These are phyloP conservation scores for Lecanicillium sp. DNA, from an alignment of 2,329 filamentous ascomycete species.

Conservation along the genomic window DNA sequence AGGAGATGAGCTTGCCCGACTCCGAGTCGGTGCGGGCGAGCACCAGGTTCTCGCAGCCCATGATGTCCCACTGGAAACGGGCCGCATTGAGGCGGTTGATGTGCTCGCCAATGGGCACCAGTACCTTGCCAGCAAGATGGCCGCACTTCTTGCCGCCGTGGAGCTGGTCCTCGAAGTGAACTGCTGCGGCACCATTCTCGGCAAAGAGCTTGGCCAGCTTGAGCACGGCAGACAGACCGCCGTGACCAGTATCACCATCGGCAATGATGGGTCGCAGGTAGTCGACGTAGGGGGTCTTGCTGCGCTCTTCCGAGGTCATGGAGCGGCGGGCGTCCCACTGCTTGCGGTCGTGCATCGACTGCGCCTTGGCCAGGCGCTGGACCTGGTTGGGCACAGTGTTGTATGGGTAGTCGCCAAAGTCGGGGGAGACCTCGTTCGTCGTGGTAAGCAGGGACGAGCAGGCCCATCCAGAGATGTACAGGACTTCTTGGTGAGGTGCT, in stretches of 20 bases:
- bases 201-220: slow-evolving; percentile 97
- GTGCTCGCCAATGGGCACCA: slow-evolving; percentile 90
- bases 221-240: slow-evolving; percentile 83
- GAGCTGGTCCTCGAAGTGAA: slow-evolving; percentile 96
- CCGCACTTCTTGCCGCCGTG: slow-evolving; percentile 98
- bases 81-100: slow-evolving; percentile 90
- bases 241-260: slow-evolving; percentile 93
- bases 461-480: slow-evolving; percentile 96
- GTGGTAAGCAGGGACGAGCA: slow-evolving; percentile 88
- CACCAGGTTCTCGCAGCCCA: slow-evolving; percentile 91
- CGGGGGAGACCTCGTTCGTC: slow-evolving; percentile 94
- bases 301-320: slow-evolving; percentile 65
- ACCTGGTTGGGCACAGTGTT: slow-evolving; percentile 99
- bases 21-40: slow-evolving; percentile 95
- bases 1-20: slow-evolving; percentile 83
- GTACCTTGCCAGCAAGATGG: slow-evolving; percentile 89
- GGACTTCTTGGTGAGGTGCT: slow-evolving; percentile 87
- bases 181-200: slow-evolving; percentile 90
- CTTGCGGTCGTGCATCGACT: slow-evolving; percentile 93
- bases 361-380: slow-evolving; percentile 89
- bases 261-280: slow-evolving; percentile 93
- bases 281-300: slow-evolving; percentile 74
- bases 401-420: slow-evolving; percentile 98
- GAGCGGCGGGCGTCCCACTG: slow-evolving; percentile 83
- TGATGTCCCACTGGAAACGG: slow-evolving; percentile 96